Base-by-base conservation (phyloP, 805 yeast species). In the Saturnispora ahearnii region DNA sequence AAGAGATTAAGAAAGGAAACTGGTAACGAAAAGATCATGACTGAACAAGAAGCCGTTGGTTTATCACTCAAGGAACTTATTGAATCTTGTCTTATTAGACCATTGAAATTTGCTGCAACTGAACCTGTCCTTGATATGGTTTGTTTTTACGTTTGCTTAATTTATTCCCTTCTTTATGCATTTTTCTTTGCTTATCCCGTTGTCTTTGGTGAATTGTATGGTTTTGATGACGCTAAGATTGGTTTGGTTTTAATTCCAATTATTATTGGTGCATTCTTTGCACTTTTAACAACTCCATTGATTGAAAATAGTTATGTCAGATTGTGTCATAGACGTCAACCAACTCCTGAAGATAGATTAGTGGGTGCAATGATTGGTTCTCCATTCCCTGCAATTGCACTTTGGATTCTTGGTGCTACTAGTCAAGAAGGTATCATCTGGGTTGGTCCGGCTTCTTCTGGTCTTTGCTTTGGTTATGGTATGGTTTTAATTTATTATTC, bases 181-280 rank as follows among this genome's bases (percentile, higher is more conserved):
- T 89, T 89, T 73, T 89, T 89, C 80, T 89, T 88, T 69, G 96
- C 97, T 0, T 89, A 85, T 68, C 97, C 97, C 4, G 95, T 84
- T 48, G 87, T 89, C 47, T 89, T 89, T 65, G 76, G 74, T 49
- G 84, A 81, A 49, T 73, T 88, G 48, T 86, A 89, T 61, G 87
- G 81, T 44, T 88, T 73, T 67, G 73, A 82, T 56, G 95, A 87
- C 65, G 86, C 87, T 58, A 72, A 73, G 47, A 80, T 85, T 57
- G 96, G 96, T 33, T 70, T 89, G 58, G 87, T 90, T 95, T 76
- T 86, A 58, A 84, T 89, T 59, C 96, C 96, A 24, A 89, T 89
- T 60, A 69, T 89, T 55, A 87, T 89, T 52, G 97, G 97, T 55
- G 96, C 96, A 1, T 65, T 71, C 13, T 65, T 81, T 40, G 95